Percentiles rank a stretch among this genome's conserved stretches.
These are phyloP conservation scores for Amanita pseudoporphyria DNA, from an alignment of 768 basidiomycete genomes.

Conservation along the genomic window DNA sequence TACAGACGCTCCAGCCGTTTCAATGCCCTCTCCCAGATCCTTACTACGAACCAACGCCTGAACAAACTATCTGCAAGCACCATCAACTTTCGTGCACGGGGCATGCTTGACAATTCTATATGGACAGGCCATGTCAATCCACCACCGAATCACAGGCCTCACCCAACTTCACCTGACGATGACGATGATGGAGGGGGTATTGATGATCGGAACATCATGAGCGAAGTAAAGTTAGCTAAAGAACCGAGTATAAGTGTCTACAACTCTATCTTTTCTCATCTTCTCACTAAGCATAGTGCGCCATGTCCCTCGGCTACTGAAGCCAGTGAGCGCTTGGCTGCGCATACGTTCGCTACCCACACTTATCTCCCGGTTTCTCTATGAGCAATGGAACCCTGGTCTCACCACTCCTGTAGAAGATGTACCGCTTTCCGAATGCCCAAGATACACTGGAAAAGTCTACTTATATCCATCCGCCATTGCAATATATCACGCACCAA, in stretches of 20 bases:
- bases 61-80: neutral
- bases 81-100: no score
- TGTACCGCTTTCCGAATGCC: neutral
- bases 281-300: no score
- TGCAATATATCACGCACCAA: no score
- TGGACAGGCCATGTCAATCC: neutral
- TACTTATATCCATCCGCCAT: no score
- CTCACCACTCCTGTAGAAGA: neutral
- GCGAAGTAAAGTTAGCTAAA: neutral
- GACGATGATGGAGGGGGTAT: neutral
- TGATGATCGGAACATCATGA: no score
- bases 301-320: no score
- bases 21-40: neutral
- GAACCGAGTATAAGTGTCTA: neutral
- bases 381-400: neutral
- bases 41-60: neutral
- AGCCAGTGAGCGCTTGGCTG: no score
- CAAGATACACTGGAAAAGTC: neutral
- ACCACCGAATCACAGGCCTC: neutral
- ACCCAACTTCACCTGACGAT: neutral
- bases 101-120: no score
- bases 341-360: no score
- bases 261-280: neutral
- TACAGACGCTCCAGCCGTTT: conserved; percentile 7
- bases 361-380: no score